Evolutionary conservation across 805 yeast genomes (phyloP).

Genomic region (Nakazawaea anatomiae): DNA sequence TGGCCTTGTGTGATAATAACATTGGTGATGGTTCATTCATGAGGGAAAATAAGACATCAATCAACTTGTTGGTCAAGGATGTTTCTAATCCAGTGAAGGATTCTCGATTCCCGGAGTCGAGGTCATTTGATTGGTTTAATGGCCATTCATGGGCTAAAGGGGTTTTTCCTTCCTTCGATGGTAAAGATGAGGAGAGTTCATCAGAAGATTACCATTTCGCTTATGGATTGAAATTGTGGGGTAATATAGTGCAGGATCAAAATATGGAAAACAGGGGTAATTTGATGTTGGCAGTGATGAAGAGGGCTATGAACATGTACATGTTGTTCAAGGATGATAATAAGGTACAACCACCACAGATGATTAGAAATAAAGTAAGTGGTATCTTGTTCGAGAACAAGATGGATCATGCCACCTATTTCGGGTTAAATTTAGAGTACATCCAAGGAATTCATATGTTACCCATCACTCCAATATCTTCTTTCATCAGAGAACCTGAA

Average conservation of each 20-base stretch:
- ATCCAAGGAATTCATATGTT: constrained; percentile 71
- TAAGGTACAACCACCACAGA: constrained; percentile 42
- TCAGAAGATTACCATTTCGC: constrained; percentile 66
- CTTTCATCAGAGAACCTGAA: constrained; percentile 48
- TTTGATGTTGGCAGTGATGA: constrained; percentile 53
- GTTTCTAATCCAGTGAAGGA: constrained; percentile 54
- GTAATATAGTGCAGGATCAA: constrained; percentile 41
- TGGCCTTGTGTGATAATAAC: constrained; percentile 47
- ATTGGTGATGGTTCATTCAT: constrained; percentile 42
- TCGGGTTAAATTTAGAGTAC: constrained; percentile 60
- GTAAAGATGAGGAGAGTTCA: constrained; percentile 66
- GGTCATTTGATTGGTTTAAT: constrained; percentile 66
- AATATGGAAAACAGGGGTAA: constrained; percentile 49
- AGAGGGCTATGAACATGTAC: constrained; percentile 43
- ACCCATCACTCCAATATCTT: constrained; percentile 62
- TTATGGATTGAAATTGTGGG: constrained; percentile 59
- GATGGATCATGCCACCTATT: constrained; percentile 63
- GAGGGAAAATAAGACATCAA: constrained; percentile 37
- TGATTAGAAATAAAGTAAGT: constrained; percentile 56
- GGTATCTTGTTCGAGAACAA: constrained; percentile 69
- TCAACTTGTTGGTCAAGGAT: constrained; percentile 50
- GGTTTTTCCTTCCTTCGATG: constrained; percentile 61
- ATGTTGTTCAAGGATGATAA: constrained; percentile 45
- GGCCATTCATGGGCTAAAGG: constrained; percentile 79
- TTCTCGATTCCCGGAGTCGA: constrained; percentile 49